Percentiles rank a stretch among this genome's conserved stretches.
Evolutionary conservation across 169 alveolate genomes (phyloP).

Genomic region (Besnoitia besnoiti): DNA sequence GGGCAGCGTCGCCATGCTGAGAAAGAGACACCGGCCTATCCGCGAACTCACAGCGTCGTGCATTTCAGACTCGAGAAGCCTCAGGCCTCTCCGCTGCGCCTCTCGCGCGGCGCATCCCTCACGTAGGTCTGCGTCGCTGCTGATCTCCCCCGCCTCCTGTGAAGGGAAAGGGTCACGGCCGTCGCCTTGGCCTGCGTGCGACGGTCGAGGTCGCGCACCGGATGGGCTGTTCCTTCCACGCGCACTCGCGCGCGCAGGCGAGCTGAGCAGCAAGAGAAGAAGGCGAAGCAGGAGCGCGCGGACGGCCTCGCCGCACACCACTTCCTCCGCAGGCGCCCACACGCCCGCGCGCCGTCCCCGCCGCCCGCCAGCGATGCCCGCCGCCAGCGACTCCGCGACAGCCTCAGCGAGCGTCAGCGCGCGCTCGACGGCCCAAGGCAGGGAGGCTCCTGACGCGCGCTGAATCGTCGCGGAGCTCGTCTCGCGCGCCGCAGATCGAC

Average conservation of each 20-base stretch:
- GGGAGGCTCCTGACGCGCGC: background rate
- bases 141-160: background rate
- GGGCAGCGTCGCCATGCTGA: background rate
- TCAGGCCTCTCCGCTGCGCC: background rate
- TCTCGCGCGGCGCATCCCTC: background rate
- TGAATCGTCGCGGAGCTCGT: background rate
- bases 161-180: background rate
- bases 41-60: background rate
- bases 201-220: too few species aligned
- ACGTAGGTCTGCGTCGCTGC: background rate
- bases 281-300: background rate
- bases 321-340: conserved; percentile 9
- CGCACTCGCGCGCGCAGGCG: too few species aligned
- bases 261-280: background rate
- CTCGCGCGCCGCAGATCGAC: background rate
- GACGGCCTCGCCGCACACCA: background rate
- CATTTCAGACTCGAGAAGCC: background rate
- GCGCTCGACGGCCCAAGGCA: background rate
- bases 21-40: background rate
- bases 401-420: background rate
- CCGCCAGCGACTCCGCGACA: background rate
- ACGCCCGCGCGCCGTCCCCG: background rate
- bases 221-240: background rate
- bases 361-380: background rate
- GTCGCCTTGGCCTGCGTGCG: background rate